Conservation (phyloP, 2,329 filamentous ascomycete genomes). For the Huntiella abstrusa region DNA sequence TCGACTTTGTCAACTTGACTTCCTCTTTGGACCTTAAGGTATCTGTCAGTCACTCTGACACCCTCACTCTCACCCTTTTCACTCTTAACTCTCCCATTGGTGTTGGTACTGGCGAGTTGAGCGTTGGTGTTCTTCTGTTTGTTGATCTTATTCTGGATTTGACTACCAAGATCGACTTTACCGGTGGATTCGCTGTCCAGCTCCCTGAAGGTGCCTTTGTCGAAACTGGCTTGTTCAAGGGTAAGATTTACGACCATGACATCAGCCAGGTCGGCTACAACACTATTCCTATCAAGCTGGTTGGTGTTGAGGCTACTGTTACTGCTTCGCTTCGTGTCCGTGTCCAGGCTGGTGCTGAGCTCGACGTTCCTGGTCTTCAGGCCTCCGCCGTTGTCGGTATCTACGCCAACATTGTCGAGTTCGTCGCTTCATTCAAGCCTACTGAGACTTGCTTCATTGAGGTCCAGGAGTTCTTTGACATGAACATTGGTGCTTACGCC, state of each 20-base stretch:
- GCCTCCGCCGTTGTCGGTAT: slow-evolving; percentile 27
- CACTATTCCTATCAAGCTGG: slow-evolving; percentile 28
- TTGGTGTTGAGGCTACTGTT: slow-evolving; percentile 27
- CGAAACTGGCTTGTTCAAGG: slow-evolving; percentile 23
- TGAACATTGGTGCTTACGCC: slow-evolving; percentile 22
- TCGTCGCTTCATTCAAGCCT: slow-evolving; percentile 24
- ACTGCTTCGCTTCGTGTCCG: slow-evolving; percentile 32
- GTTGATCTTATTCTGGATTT: slow-evolving; percentile 33
- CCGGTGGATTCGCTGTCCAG: slow-evolving; percentile 30
- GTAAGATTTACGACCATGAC: slow-evolving; percentile 26
- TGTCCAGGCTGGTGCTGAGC: slow-evolving; percentile 24
- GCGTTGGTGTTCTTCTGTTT: slow-evolving; percentile 27
- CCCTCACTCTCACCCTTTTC: slow-evolving; percentile 32
- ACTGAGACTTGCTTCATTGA: slow-evolving; percentile 20
- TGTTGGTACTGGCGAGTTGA: slow-evolving; percentile 23
- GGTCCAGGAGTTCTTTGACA: slow-evolving; percentile 19
- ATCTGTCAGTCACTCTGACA: slow-evolving; percentile 24
- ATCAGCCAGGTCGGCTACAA: slow-evolving; percentile 25
- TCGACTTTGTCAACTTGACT: slow-evolving; percentile 32
- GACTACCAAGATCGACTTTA: slow-evolving; percentile 30
- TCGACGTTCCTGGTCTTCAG: slow-evolving; percentile 18
- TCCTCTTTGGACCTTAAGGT: slow-evolving; percentile 32
- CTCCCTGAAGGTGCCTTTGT: slow-evolving; percentile 25
- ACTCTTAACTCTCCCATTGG: slow-evolving; percentile 25
- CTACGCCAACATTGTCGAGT: slow-evolving; percentile 35